Base-by-base conservation (phyloP, 257 asterid genomes). In the Lycium ferocissimum region DNA sequence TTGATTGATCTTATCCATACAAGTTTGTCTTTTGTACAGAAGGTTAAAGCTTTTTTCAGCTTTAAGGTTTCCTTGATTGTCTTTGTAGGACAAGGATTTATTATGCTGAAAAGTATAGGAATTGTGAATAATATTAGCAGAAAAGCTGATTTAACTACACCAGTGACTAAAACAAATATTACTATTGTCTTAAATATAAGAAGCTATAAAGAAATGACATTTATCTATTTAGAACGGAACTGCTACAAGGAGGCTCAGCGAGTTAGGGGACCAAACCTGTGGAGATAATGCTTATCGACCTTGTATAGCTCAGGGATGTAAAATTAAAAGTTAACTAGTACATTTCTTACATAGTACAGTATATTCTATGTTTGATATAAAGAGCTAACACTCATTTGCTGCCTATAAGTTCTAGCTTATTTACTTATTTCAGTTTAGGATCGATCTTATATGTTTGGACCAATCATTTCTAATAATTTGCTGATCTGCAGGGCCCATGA, bases 361-460 rank as follows among this genome's bases (percentile, higher is more conserved):
- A 22, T 76, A 51, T 22, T 51, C 81, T 76, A 33, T 20, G 51
- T 51, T 22, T 51, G 47, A 13, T 76, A 76, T 51, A 22, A 76
- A 70, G 53, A 70, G 78, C 26, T 62, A 20, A 72, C 80, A 72
- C 56, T 18, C 57, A 72, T 43, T 72, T 72, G 56, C 35, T 13
- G 18, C 2, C 18, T 43, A 72, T 49, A 22, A 51, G 81, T 58
- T 76, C 22, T 49, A 6, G 6, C 63, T 40, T 76, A 22, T 76
- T 22, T 76, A 38, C 81, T 76, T 13, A 26, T 76, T 12, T 76
- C 62, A 22, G 81, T 76, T 12, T 22, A 8, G 63, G 57, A 51
- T 58, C 45, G 45, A 40, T 40, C 45, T 76, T 26, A 12, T 51
- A 22, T 76, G 43, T 51, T 51, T 7, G 81, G 63, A 76, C 11